Evolutionary conservation across 768 basidiomycete species (phyloP), one percentile per base, ranked within the genome.

Genomic region (Clitopilus passeckerianus): DNA sequence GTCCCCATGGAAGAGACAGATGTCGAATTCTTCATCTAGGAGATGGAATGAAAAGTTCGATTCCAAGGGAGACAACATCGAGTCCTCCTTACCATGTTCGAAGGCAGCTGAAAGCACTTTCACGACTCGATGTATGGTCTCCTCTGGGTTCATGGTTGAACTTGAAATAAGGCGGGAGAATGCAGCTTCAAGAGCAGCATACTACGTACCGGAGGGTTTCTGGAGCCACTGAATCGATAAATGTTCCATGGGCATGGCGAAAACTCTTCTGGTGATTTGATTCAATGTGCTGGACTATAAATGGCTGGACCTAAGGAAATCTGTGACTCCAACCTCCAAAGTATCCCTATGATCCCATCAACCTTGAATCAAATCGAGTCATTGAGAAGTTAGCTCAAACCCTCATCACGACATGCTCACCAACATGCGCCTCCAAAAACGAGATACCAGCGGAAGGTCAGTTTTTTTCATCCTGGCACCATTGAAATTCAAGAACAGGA

Each of bases 1-100:
- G 41, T 68, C 63, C 15, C 65, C 65, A n/a, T 41, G 37, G n/a
- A 41, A 41, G 14, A 41, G 37, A n/a, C 14, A 41, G 37, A 5
- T 41, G 10, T 41, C 10, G 10, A 41, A n/a, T 9, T 41, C 37
- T 2, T 15, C 37, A 41, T 41, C 37, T 35, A 15, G 34, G n/a
- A n/a, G n/a, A n/a, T n/a, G n/a, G n/a, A n/a, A n/a, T n/a, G n/a
- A n/a, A n/a, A n/a, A 30, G 27, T 30, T 30, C 27, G 27, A 7
- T 30, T 30, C 27, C 27, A 30, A 30, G 27, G 27, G 27, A 30
- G 27, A 30, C 27, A 7, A 7, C 7, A 30, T 30, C 3, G 4
- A 7, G 7, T 30, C 27, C 3, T 30, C 14, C 37, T 15, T n/a
- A 41, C 37, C 37, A 15, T 14, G 37, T n/a, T 41, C 37, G n/a